These are phyloP conservation scores for Chaetomium globosum DNA, from an alignment of 2,329 filamentous ascomycete genomes.

Conservation along the genomic window DNA sequence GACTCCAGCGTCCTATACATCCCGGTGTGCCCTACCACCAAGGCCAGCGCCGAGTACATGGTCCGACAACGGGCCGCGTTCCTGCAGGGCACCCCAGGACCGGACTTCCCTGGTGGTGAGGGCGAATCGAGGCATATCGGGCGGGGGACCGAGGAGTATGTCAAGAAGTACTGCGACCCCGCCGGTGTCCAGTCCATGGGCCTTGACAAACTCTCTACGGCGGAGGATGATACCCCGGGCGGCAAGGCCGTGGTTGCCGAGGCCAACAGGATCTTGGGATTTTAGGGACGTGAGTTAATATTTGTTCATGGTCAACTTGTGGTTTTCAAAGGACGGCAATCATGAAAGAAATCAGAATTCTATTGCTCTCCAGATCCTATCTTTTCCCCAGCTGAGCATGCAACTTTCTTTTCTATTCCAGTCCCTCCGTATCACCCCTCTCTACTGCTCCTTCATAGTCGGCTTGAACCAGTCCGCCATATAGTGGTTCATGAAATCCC, in stretches of 20 bases:
- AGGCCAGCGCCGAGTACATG: slow-evolving; percentile 72
- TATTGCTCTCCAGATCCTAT: not conserved
- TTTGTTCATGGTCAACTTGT: not conserved
- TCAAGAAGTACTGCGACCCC: slow-evolving; percentile 41
- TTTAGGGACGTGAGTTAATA: slow-evolving; percentile 40
- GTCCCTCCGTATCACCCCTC: not conserved
- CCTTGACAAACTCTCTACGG: slow-evolving; percentile 45
- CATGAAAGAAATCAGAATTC: not conserved
- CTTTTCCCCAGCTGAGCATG: not conserved
- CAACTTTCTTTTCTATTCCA: not conserved
- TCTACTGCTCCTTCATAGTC: not conserved
- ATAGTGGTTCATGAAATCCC: slow-evolving; percentile 51
- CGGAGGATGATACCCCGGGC: slow-evolving; percentile 40
- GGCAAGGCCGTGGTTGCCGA: slow-evolving; percentile 44
- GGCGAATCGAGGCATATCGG: slow-evolving; percentile 63
- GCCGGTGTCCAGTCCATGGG: slow-evolving; percentile 51
- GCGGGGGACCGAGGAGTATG: slow-evolving; percentile 48
- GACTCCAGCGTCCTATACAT: slow-evolving; percentile 91
- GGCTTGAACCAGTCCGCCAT: slow-evolving; percentile 8
- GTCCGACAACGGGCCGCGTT: slow-evolving; percentile 72
- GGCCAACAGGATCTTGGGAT: slow-evolving; percentile 52
- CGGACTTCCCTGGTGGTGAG: slow-evolving; percentile 71
- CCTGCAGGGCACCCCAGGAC: slow-evolving; percentile 64
- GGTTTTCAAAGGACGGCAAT: not conserved
- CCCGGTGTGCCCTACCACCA: slow-evolving; percentile 79